Conservation (phyloP, 2,329 filamentous ascomycete genomes). For the Dactylellina cionopaga region DNA sequence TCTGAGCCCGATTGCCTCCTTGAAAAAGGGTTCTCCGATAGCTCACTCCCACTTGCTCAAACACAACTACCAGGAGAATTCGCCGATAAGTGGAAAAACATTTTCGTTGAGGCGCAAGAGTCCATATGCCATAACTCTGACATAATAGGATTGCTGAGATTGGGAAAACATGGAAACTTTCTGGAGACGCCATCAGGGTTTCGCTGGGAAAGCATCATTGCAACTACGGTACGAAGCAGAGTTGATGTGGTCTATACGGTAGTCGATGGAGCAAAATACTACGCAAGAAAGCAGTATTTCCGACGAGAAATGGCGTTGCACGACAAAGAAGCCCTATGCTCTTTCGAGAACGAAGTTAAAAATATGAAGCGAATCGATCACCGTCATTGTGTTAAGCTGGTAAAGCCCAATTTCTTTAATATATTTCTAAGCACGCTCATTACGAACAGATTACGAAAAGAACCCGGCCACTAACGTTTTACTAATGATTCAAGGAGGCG, state of each 20-base stretch:
- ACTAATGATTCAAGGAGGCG: slow-evolving; percentile 36
- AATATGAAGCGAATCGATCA: slow-evolving; percentile 54
- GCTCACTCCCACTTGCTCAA: slow-evolving; percentile 57
- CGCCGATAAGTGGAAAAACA: slow-evolving; percentile 29
- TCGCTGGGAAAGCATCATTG: slow-evolving; percentile 54
- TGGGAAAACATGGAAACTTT: slow-evolving; percentile 57
- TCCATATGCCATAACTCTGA: slow-evolving; percentile 56
- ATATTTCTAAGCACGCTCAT: slow-evolving; percentile 15
- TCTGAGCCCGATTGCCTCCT: slow-evolving; percentile 55
- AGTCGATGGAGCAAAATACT: slow-evolving; percentile 10
- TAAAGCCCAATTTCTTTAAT: slow-evolving; percentile 45
- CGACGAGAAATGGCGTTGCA: slow-evolving; percentile 40
- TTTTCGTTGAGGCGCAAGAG: slow-evolving; percentile 55
- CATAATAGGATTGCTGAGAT: slow-evolving; percentile 56
- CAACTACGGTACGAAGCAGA: slow-evolving; percentile 55
- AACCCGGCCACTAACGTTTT: neutral
- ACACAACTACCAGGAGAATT: slow-evolving; percentile 55
- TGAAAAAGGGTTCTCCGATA: slow-evolving; percentile 55
- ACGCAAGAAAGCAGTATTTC: slow-evolving; percentile 46
- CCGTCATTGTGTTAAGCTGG: slow-evolving; percentile 54
- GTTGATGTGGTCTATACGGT: slow-evolving; percentile 57
- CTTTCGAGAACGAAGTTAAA: slow-evolving; percentile 54
- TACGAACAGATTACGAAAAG: no score
- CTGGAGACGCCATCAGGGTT: slow-evolving; percentile 48
- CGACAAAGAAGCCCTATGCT: slow-evolving; percentile 18